phyloP scores from a whole-genome alignment of 2,329 filamentous ascomycete species.

The Apiospora pterosperma region DNA sequence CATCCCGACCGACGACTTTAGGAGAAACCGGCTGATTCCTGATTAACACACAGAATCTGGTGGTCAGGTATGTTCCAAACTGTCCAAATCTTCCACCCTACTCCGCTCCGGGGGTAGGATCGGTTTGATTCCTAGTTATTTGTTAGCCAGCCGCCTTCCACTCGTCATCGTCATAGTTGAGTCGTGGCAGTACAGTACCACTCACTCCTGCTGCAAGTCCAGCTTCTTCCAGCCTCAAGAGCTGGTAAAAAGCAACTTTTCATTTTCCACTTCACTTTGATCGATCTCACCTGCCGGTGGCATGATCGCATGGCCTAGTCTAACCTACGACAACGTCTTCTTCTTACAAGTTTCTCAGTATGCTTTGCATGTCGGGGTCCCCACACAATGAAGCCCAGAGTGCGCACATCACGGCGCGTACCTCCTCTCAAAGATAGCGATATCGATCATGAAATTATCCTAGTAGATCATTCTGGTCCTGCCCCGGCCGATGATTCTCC shows the following conservation, averaged over 20 bases:
- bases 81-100: background rate
- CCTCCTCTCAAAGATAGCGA: constrained; percentile 54
- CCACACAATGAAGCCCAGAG: constrained; percentile 34
- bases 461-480: constrained; percentile 53
- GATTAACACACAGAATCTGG: background rate
- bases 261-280: background rate
- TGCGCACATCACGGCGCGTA: constrained; percentile 53
- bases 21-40: background rate
- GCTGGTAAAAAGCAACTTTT: background rate
- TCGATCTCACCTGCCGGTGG: background rate
- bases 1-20: background rate
- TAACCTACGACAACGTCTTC: background rate
- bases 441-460: constrained; percentile 68
- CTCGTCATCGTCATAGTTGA: background rate
- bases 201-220: background rate
- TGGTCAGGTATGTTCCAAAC: background rate
- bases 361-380: constrained; percentile 14
- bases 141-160: background rate
- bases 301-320: background rate
- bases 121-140: background rate
- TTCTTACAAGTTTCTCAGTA: constrained; percentile 15
- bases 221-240: background rate
- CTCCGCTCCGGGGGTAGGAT: background rate
- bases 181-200: background rate
- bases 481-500: background rate